Evolutionary conservation across 2,329 filamentous ascomycete genomes (phyloP), one percentile per base, ranked within the genome.

Genomic region (Talaromyces sp.): DNA sequence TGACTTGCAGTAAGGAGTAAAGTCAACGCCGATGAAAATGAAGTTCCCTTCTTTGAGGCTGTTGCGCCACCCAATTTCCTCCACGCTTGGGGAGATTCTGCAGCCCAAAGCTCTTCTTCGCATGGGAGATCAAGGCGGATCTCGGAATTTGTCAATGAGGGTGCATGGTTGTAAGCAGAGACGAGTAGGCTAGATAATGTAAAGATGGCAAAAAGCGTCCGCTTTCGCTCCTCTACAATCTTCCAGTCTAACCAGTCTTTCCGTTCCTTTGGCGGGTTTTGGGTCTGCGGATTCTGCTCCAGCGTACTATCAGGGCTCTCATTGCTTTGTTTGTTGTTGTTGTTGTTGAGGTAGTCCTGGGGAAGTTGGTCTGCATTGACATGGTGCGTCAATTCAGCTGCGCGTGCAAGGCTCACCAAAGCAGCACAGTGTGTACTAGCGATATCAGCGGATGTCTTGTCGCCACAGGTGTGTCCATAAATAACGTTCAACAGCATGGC

Each of bases 401-500:
- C 90, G 68, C 92, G 88, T 3, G 93, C 91, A 53, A 99, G 83
- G 70, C 91, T 96, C 55, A 97, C 91, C 41, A 99, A 78, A 43
- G 92, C 90, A 7, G 91, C 89, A 70, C 90, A 95, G 70, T 97
- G 93, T 1, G 89, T 96, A 62, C 88, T 92, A 1, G 93, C 93
- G 67, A 96, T 95, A 70, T 97, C 91, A 60, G 89, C 91, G 21
- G 91, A 89, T 56, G 86, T 87, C 76, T 95, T 93, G 71, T 97
- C 93, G 37, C 89, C 91, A 70, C 91, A 96, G 64, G 96, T 95
- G 72, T 97, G 90, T 13, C 93, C 93, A 70, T 96, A 97, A 15
- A 97, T 89, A 37, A 97, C 89, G 69, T 96, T 97, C 53, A 99
- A 81, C 8, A 97, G 79, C 93, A 97, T 97, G 0, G 93, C 91